Evolutionary conservation across 768 basidiomycete genomes (phyloP).

Genomic region (Leucocoprinus leucothites): DNA sequence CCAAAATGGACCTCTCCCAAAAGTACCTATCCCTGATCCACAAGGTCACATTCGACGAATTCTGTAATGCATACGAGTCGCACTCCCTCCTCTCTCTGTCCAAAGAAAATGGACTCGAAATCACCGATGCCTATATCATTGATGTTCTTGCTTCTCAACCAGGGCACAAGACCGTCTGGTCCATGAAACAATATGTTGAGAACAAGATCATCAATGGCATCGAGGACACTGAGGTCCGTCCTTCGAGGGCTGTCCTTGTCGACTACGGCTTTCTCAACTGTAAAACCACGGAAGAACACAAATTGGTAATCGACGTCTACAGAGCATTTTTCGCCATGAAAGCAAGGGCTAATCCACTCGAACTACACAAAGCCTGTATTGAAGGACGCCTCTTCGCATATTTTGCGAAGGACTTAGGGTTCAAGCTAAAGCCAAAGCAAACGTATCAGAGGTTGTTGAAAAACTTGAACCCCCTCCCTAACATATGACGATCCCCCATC

Average conservation of each 20-base stretch:
- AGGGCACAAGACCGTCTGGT: conserved; percentile 27
- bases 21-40: conserved; percentile 22
- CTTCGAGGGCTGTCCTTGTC: conserved; percentile 14
- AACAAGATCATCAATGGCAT: not conserved
- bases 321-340: conserved; percentile 23
- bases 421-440: conserved; percentile 22
- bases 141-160: conserved; percentile 22
- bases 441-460: conserved; percentile 26
- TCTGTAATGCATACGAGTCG: conserved; percentile 24
- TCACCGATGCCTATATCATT: conserved; percentile 18
- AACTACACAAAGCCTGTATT: conserved; percentile 32
- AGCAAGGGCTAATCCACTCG: conserved; percentile 23
- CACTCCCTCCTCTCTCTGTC: conserved; percentile 24
- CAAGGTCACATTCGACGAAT: conserved; percentile 31
- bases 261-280: conserved; percentile 39
- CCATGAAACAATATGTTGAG: conserved; percentile 28
- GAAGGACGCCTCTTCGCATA: conserved; percentile 27
- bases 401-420: conserved; percentile 12
- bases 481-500: too few relatives aligned
- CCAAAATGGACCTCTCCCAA: conserved; percentile 11
- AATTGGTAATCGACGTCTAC: conserved; percentile 29
- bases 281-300: conserved; percentile 19
- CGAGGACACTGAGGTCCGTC: not conserved
- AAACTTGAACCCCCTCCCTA: conserved; percentile 24
- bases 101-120: conserved; percentile 16